phyloP scores from a whole-genome alignment of 306 rosid species.

The Begonia peltatifolia region DNA sequence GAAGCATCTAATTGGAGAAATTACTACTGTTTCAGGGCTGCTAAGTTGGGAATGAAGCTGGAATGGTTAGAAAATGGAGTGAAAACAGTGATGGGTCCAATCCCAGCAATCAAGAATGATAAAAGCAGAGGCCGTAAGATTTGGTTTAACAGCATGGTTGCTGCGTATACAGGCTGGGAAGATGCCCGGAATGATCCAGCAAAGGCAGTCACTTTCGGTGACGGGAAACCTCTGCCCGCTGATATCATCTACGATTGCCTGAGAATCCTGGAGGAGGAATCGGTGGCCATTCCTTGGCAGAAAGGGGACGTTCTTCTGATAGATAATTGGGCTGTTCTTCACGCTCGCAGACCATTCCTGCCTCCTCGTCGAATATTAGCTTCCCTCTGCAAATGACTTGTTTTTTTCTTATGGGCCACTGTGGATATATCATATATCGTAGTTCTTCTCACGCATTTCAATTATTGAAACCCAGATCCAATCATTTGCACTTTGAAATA shows the following conservation, averaged over 20 bases:
- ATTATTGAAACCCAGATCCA: no score
- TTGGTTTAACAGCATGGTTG: slow-evolving; percentile 92
- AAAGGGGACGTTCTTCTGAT: slow-evolving; percentile 61
- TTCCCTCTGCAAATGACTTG: slow-evolving; percentile 33
- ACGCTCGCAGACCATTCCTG: slow-evolving; percentile 47
- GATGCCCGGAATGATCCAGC: slow-evolving; percentile 44
- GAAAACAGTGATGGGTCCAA: slow-evolving; percentile 73
- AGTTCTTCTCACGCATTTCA: no score
- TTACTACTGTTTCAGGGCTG: slow-evolving; percentile 31
- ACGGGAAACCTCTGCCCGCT: slow-evolving; percentile 56
- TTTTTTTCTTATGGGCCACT: background rate
- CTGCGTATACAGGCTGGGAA: slow-evolving; percentile 58
- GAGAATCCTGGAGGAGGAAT: slow-evolving; percentile 55
- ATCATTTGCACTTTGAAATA: no score
- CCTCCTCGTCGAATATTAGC: slow-evolving; percentile 60
- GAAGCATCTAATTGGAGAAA: no score
- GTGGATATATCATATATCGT: no score
- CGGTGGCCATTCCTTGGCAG: slow-evolving; percentile 50
- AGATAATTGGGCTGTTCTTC: slow-evolving; percentile 82
- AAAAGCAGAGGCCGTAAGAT: slow-evolving; percentile 44
- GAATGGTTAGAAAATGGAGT: slow-evolving; percentile 76
- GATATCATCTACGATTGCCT: slow-evolving; percentile 51
- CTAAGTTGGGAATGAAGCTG: slow-evolving; percentile 65
- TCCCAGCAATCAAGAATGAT: slow-evolving; percentile 56
- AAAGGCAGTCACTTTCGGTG: slow-evolving; percentile 78